Conservation (phyloP, 306 rosid species). For the Cyamopsis tetragonoloba region DNA sequence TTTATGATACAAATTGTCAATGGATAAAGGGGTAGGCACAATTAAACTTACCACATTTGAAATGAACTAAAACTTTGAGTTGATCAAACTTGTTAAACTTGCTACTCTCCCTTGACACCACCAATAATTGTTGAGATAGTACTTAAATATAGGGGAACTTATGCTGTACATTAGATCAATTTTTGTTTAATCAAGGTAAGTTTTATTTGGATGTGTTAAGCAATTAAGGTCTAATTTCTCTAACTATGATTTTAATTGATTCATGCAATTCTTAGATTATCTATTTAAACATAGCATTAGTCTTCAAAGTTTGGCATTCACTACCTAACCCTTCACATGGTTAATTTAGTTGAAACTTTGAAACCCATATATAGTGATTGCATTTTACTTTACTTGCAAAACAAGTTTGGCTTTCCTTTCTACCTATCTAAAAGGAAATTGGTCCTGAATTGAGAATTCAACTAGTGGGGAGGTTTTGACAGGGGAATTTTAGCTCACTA, state of each 20-base stretch:
- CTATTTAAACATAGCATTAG: not conserved
- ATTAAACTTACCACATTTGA: slow-evolving; percentile 1
- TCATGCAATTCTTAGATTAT: not conserved
- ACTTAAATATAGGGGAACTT: not conserved
- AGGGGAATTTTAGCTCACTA: not conserved
- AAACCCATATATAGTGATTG: slow-evolving; percentile 14
- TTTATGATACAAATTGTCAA: slow-evolving; percentile 2
- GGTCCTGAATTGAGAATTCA: slow-evolving; percentile 31
- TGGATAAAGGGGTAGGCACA: slow-evolving; percentile 21
- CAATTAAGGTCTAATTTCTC: not conserved
- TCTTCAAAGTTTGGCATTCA: slow-evolving; percentile 31
- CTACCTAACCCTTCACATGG: slow-evolving; percentile 29
- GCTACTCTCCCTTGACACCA: not conserved
- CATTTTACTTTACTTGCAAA: slow-evolving; percentile 31
- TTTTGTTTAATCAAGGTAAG: not conserved
- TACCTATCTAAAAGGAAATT: slow-evolving; percentile 12
- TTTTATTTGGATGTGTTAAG: not conserved
- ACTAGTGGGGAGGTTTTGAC: slow-evolving; percentile 18
- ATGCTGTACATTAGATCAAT: not conserved
- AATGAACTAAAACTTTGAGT: not conserved
- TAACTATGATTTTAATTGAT: not conserved
- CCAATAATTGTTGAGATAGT: too few relatives aligned
- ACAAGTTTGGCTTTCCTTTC: slow-evolving; percentile 26
- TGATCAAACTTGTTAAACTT: slow-evolving; percentile 1
- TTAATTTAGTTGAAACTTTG: slow-evolving; percentile 26